Evolutionary conservation across 73 alveolate species (phyloP).

Genomic region (Tetrahymena elliotti): DNA sequence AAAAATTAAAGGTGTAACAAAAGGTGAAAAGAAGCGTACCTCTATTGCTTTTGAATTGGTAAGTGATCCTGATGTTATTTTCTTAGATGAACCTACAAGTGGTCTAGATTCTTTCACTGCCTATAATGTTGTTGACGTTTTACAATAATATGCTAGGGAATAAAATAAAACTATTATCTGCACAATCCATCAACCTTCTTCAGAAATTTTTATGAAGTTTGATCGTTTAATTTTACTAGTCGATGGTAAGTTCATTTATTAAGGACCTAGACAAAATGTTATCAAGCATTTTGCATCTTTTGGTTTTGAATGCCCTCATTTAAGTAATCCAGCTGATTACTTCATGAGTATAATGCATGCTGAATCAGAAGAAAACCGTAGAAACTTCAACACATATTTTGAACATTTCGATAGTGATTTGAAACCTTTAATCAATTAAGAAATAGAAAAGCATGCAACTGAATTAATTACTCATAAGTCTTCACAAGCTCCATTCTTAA

Average conservation of each 20-base stretch:
- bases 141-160: constrained; percentile 45
- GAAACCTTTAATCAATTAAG: neutral
- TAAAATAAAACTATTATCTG: constrained; percentile 65
- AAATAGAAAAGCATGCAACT: neutral
- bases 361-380: neutral
- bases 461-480: neutral
- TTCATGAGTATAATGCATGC: constrained; percentile 40
- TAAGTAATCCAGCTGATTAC: constrained; percentile 73
- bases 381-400: constrained; percentile 6
- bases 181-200: constrained; percentile 85
- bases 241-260: constrained; percentile 66
- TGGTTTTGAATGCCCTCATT: constrained; percentile 61
- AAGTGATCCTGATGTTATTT: constrained; percentile 70
- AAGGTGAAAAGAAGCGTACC: constrained; percentile 85
- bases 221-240: constrained; percentile 68
- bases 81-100: constrained; percentile 80
- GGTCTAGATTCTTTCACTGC: constrained; percentile 77
- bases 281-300: constrained; percentile 53
- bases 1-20: constrained; percentile 73
- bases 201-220: constrained; percentile 64
- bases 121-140: constrained; percentile 46
- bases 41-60: constrained; percentile 86
- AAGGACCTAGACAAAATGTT: constrained; percentile 20
- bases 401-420: neutral
- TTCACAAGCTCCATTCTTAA: neutral